A percentile compares a stretch with the other conserved stretches of the same genome.
These are phyloP conservation scores for Russula earlei DNA, from an alignment of 768 basidiomycete species.

Conservation along the genomic window DNA sequence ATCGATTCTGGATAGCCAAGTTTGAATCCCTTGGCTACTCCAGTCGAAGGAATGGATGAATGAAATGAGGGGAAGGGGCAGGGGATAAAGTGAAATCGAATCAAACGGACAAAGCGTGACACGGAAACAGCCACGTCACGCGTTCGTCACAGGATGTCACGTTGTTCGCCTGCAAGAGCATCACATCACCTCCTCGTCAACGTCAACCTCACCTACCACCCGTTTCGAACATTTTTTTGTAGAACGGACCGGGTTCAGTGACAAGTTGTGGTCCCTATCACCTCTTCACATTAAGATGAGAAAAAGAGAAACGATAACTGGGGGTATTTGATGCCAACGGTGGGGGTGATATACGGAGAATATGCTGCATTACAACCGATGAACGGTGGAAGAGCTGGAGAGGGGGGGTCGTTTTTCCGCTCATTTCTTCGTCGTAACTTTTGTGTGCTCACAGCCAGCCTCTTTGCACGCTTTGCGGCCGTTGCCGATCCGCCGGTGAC, in stretches of 20 bases:
- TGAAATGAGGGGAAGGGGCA: background rate
- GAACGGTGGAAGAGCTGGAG: conserved; percentile 13
- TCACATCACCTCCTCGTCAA: conserved; percentile 13
- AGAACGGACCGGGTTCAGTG: conserved; percentile 3
- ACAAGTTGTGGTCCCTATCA: background rate
- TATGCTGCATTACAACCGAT: conserved; percentile 3
- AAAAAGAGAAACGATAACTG: background rate
- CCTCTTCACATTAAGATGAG: conserved; percentile 1
- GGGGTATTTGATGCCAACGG: background rate
- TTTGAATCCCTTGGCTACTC: background rate
- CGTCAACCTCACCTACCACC: conserved; percentile 2
- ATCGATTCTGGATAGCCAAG: conserved; percentile 12
- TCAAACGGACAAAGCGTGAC: conserved; percentile 12
- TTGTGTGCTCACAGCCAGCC: conserved; percentile 6
- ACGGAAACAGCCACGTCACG: conserved; percentile 13
- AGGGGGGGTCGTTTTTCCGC: conserved; percentile 12
- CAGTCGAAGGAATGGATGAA: background rate
- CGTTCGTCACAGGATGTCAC: conserved; percentile 15
- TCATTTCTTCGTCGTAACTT: conserved; percentile 18
- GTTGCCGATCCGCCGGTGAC: conserved; percentile 15
- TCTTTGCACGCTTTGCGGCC: conserved; percentile 17
- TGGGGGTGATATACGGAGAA: background rate
- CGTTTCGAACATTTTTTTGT: conserved; percentile 1
- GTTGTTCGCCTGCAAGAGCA: background rate
- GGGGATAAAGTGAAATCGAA: conserved; percentile 10